phyloP scores from a whole-genome alignment of 306 rosid genomes.

The Casuarina cunninghamiana region DNA sequence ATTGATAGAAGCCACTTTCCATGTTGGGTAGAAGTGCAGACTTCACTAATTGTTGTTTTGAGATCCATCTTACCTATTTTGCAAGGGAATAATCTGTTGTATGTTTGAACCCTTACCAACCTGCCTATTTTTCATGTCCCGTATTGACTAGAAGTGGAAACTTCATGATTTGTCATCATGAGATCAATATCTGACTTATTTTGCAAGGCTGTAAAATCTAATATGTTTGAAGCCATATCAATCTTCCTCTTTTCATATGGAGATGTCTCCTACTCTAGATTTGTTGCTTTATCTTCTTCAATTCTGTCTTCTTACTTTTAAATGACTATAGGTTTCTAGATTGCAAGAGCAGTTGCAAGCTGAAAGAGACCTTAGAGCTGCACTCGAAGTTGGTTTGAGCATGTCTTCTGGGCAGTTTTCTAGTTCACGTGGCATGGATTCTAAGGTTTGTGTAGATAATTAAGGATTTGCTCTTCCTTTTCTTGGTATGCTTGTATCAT shows the following conservation, averaged over 20 bases:
- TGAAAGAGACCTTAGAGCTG: constrained; percentile 99
- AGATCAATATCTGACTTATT: constrained; percentile 1
- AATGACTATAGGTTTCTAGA: constrained; percentile 78
- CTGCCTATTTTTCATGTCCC: no score
- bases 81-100: neutral
- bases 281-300: constrained; percentile 1
- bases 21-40: neutral
- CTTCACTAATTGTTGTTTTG: no score
- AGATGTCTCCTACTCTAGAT: neutral
- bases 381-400: constrained; percentile 95
- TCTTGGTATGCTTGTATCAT: constrained; percentile 16
- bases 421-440: constrained; percentile 90
- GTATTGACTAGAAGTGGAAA: no score
- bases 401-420: constrained; percentile 93
- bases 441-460: constrained; percentile 61
- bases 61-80: no score
- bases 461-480: constrained; percentile 2
- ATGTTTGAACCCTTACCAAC: neutral
- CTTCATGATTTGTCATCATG: neutral
- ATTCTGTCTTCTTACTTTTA: constrained; percentile 27
- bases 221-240: neutral
- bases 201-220: neutral
- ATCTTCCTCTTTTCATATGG: neutral
- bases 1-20: neutral
- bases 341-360: constrained; percentile 99